A percentile compares a stretch with the other conserved stretches of the same genome.
These are phyloP conservation scores for Tephrocybe sp. DNA, from an alignment of 768 basidiomycete genomes.

Conservation along the genomic window DNA sequence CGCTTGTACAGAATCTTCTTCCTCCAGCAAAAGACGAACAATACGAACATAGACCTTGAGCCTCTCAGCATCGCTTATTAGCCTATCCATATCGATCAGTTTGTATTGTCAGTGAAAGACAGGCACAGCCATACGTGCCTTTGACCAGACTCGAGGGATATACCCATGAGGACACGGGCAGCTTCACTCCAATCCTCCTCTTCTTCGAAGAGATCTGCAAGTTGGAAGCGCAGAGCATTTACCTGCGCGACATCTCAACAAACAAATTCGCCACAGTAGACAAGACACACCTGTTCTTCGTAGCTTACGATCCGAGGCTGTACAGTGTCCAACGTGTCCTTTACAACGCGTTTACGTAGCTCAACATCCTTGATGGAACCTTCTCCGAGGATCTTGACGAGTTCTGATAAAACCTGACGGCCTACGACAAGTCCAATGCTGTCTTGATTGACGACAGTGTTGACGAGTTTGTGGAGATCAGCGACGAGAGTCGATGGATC, in stretches of 20 bases:
- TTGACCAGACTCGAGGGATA: conserved; percentile 87
- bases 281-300: conserved; percentile 82
- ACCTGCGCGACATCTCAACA: conserved; percentile 46
- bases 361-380: conserved; percentile 54
- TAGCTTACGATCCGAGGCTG: conserved; percentile 86
- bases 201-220: conserved; percentile 85
- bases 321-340: conserved; percentile 68
- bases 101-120: background rate
- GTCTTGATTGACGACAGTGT: conserved; percentile 82
- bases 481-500: conserved; percentile 42
- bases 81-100: conserved; percentile 33
- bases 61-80: conserved; percentile 80
- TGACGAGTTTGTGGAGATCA: conserved; percentile 72
- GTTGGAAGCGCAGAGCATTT: conserved; percentile 78
- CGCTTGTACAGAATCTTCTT: conserved; percentile 96
- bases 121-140: conserved; percentile 50
- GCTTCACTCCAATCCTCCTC: conserved; percentile 96
- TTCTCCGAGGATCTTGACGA: conserved; percentile 68
- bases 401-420: conserved; percentile 82
- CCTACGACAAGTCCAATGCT: conserved; percentile 83
- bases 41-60: conserved; percentile 91
- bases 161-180: conserved; percentile 88
- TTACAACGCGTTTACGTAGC: conserved; percentile 68
- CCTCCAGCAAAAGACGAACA: conserved; percentile 90
- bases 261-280: background rate